Conservation (phyloP, 2,329 filamentous ascomycete genomes). For the Ambrosiella beaveri region DNA sequence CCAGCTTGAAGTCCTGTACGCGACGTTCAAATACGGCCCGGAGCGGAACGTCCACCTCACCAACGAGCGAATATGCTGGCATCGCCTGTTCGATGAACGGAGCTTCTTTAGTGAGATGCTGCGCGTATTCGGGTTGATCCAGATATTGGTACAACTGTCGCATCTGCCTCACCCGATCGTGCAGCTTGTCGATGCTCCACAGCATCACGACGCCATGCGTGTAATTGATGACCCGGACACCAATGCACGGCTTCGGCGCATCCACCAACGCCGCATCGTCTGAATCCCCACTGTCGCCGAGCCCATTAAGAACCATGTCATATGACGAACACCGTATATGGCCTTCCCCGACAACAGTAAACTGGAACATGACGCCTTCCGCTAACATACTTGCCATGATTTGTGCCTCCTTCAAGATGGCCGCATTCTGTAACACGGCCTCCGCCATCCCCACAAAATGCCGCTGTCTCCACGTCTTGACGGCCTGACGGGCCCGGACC, state of each 20-base stretch:
- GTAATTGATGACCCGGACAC: slow-evolving; percentile 80
- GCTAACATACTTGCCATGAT: slow-evolving; percentile 96
- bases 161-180: slow-evolving; percentile 77
- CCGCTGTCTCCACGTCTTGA: slow-evolving; percentile 62
- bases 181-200: slow-evolving; percentile 88
- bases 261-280: slow-evolving; percentile 66
- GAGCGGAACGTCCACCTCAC: slow-evolving; percentile 82
- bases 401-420: slow-evolving; percentile 83
- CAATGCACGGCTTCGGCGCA: slow-evolving; percentile 76
- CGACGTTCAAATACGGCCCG: slow-evolving; percentile 85
- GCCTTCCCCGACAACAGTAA: slow-evolving; percentile 75
- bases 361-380: slow-evolving; percentile 86
- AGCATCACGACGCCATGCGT: slow-evolving; percentile 70
- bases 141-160: slow-evolving; percentile 94
- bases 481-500: slow-evolving; percentile 45
- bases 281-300: slow-evolving; percentile 69
- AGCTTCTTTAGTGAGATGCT: slow-evolving; percentile 82
- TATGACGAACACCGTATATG: slow-evolving; percentile 86
- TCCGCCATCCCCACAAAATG: slow-evolving; percentile 92
- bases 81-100: slow-evolving; percentile 84
- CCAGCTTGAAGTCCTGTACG: slow-evolving; percentile 83
- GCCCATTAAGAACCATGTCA: slow-evolving; percentile 84
- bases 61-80: slow-evolving; percentile 80
- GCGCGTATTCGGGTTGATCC: slow-evolving; percentile 83
- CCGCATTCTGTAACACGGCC: slow-evolving; percentile 71